Base-by-base conservation (phyloP, 2,329 filamentous ascomycete genomes). In the Blumeria hordei region DNA sequence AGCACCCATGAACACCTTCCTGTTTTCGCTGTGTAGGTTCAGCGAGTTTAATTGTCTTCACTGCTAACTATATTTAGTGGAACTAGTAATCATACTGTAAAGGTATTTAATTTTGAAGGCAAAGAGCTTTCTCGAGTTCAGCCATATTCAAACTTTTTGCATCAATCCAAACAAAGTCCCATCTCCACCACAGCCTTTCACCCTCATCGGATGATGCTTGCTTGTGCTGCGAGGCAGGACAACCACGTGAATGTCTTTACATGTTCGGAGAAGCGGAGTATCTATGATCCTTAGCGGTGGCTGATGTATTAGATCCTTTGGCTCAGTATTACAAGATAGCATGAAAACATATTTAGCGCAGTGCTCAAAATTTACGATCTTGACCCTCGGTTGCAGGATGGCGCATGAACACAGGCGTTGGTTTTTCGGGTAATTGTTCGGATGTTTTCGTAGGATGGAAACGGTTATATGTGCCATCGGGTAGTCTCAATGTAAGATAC, bases 1-100 rank as follows among this genome's bases (percentile, higher is more conserved):
- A 92, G 85, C 66, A 88, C 92, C 44, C 92, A 98, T 67, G 92
- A 98, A 68, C 92, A 98, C 68, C 78, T 94, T 55, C 92, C 92
- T 32, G 88, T 98, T 11, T 95, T 98, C 71, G 87, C 87, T 61
- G 79, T 88, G 83, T 88, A 81, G 74, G 83, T 79, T 18, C n/a
- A 21, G 43, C 49, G 33, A 37, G 11, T 49, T 56, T n/a, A 21
- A 54, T 43, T 28, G n/a, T 37, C 32, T 57, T 28, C 28, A 43
- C 21, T 52, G 28, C 63, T 66, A 60, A 67, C 55, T 11, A 18
- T 45, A 41, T 32, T 56, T 62, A 94, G 88, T 58, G 92, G 92
- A 62, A 92, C 88, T 32, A 88, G 88, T 55, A 77, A 83, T 53
- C 88, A 94, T 65, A 77, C 80, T 28, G 86, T 96, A 63, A 93